phyloP scores from a whole-genome alignment of 2,329 filamentous ascomycete species.

The Tolypocladium tundrense region DNA sequence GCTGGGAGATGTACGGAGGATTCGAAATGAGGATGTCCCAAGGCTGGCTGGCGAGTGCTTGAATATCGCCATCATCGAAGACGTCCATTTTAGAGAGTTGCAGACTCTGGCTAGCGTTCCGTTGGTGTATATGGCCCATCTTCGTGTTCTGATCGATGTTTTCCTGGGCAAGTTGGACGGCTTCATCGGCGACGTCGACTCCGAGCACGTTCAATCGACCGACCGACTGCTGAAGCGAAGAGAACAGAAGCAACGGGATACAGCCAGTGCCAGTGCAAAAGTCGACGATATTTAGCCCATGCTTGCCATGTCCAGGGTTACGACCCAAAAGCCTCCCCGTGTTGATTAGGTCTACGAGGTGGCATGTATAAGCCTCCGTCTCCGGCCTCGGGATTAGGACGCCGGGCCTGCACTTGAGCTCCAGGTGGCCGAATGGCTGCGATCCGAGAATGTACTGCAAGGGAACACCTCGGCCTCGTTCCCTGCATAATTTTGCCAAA shows the following conservation, averaged over 20 bases:
- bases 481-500: slow-evolving; percentile 32
- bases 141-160: slow-evolving; percentile 49
- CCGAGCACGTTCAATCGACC: slow-evolving; percentile 46
- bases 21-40: slow-evolving; percentile 73
- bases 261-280: slow-evolving; percentile 88
- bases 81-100: slow-evolving; percentile 39
- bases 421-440: slow-evolving; percentile 77
- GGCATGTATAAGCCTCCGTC: slow-evolving; percentile 57
- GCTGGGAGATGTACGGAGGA: slow-evolving; percentile 76
- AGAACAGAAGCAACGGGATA: slow-evolving; percentile 68
- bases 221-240: slow-evolving; percentile 39
- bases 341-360: slow-evolving; percentile 39
- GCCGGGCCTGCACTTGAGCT: slow-evolving; percentile 64
- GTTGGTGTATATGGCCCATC: slow-evolving; percentile 12
- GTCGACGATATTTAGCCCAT: slow-evolving; percentile 58
- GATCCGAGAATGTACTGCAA: slow-evolving; percentile 83
- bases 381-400: slow-evolving; percentile 81
- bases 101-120: slow-evolving; percentile 17
- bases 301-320: slow-evolving; percentile 1
- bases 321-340: slow-evolving; percentile 6
- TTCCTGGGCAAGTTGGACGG: slow-evolving; percentile 52
- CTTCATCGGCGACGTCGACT: slow-evolving; percentile 60
- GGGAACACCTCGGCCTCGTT: slow-evolving; percentile 54
- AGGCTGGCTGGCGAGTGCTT: slow-evolving; percentile 8
- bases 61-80: slow-evolving; percentile 31